A percentile compares a stretch with the other conserved stretches of the same genome.
Conservation (phyloP, 1,284 basidiomycete species). For the Irpex rosettiformis region DNA sequence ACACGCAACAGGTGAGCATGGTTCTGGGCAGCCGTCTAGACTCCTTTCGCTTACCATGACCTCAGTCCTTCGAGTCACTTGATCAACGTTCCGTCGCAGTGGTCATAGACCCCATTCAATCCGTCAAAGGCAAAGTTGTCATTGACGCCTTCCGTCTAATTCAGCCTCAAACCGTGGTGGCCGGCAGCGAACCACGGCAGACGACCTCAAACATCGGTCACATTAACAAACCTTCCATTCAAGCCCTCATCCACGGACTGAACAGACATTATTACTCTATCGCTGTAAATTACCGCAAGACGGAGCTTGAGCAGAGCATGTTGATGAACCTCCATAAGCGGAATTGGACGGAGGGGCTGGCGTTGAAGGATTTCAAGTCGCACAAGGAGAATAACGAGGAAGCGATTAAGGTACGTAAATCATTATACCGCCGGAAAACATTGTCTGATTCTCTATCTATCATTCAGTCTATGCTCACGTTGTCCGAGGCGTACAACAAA, state of each 20-base stretch:
- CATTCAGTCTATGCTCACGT: conserved; percentile 81
- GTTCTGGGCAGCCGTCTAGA: conserved; percentile 9
- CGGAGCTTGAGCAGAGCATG: conserved; percentile 97
- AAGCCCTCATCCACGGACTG: conserved; percentile 92
- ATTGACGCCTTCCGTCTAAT: conserved; percentile 99
- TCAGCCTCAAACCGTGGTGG: conserved; percentile 79
- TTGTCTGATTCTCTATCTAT: conserved; percentile 11
- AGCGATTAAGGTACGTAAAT: conserved; percentile 75
- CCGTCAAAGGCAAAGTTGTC: conserved; percentile 97
- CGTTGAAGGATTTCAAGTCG: conserved; percentile 82
- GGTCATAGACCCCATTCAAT: conserved; percentile 98
- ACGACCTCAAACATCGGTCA: conserved; percentile 99
- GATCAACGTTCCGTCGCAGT: conserved; percentile 96
- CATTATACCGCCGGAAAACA: conserved; percentile 5
- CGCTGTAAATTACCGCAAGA: conserved; percentile 95
- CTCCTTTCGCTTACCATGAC: background rate
- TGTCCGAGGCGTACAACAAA: conserved; percentile 93
- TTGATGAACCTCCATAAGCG: conserved; percentile 96
- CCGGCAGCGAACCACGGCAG: conserved; percentile 94
- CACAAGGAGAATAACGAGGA: conserved; percentile 87
- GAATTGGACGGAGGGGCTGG: conserved; percentile 96
- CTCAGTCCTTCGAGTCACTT: conserved; percentile 94
- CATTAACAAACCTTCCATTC: conserved; percentile 98
- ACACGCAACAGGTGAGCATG: conserved; percentile 87
- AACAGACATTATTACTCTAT: conserved; percentile 98